A percentile compares a stretch with the other conserved stretches of the same genome.
Conservation (phyloP, 805 yeast species). For the Hanseniaspora lachancei region DNA sequence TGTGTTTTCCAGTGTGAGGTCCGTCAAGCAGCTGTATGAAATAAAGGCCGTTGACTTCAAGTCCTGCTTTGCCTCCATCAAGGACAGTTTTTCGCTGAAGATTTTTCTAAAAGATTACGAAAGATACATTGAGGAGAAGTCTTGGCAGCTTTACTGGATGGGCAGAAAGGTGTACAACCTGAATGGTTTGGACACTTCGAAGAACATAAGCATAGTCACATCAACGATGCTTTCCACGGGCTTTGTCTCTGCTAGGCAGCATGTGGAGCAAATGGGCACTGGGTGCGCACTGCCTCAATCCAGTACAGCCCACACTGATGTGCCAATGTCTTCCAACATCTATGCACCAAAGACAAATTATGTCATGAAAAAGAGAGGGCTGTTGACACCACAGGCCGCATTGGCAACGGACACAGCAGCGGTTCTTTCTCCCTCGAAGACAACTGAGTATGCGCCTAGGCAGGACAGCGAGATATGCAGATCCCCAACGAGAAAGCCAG, state of each 20-base stretch:
- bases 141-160: constrained; percentile 25
- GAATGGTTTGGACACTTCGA: constrained; percentile 16
- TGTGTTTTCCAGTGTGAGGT: constrained; percentile 18
- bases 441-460: constrained; percentile 11
- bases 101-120: constrained; percentile 22
- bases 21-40: constrained; percentile 19
- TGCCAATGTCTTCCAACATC: background rate
- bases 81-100: constrained; percentile 18
- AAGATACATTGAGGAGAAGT: constrained; percentile 20
- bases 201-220: background rate
- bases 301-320: background rate
- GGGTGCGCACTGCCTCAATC: no score
- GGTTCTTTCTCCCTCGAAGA: background rate
- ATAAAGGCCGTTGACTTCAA: constrained; percentile 12
- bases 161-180: constrained; percentile 18
- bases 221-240: constrained; percentile 13
- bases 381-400: background rate
- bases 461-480: background rate
- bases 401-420: constrained; percentile 6
- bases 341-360: background rate
- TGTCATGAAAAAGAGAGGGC: constrained; percentile 12
- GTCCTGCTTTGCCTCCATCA: constrained; percentile 5
- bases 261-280: constrained; percentile 1
- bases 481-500: background rate
- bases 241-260: constrained; percentile 25